Evolutionary conservation across 2,329 filamentous ascomycete species (phyloP).

Genomic region (Podosphaera fusca): DNA sequence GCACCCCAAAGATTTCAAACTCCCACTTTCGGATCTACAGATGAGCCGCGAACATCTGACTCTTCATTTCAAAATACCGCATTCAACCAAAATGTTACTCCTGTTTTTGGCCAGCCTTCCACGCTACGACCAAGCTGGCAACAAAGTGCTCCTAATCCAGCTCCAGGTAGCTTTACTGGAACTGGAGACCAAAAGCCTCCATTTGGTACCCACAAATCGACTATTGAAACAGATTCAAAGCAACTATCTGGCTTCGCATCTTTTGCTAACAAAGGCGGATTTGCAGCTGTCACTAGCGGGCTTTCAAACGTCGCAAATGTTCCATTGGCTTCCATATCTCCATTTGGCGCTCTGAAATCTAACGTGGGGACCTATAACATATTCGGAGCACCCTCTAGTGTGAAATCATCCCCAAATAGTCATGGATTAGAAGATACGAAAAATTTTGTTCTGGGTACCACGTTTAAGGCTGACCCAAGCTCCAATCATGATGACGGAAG

Average conservation of each 20-base stretch:
- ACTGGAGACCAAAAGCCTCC: background rate
- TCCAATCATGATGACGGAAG: constrained; percentile 31
- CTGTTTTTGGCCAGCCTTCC: background rate
- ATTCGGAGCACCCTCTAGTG: constrained; percentile 12
- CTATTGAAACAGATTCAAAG: constrained; percentile 17
- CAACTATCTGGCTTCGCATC: constrained; percentile 24
- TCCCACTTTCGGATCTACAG: constrained; percentile 17
- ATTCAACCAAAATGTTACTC: background rate
- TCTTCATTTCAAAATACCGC: background rate
- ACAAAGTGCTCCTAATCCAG: background rate
- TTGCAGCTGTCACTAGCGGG: constrained; percentile 17
- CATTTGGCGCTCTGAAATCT: background rate
- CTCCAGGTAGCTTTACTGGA: background rate
- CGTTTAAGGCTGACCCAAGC: constrained; percentile 22
- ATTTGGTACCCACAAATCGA: constrained; percentile 17
- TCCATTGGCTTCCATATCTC: background rate
- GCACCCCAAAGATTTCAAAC: constrained; percentile 18
- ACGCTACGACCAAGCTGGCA: background rate
- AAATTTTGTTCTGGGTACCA: constrained; percentile 14
- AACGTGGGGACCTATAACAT: constrained; percentile 10
- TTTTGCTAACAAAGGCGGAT: constrained; percentile 32
- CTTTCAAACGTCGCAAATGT: constrained; percentile 2
- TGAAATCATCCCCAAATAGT: constrained; percentile 5
- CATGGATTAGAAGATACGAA: constrained; percentile 10
- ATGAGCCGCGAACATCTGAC: constrained; percentile 9